Evolutionary conservation across 768 basidiomycete species (phyloP).

Genomic region (Leucocoprinus birnbaumii): DNA sequence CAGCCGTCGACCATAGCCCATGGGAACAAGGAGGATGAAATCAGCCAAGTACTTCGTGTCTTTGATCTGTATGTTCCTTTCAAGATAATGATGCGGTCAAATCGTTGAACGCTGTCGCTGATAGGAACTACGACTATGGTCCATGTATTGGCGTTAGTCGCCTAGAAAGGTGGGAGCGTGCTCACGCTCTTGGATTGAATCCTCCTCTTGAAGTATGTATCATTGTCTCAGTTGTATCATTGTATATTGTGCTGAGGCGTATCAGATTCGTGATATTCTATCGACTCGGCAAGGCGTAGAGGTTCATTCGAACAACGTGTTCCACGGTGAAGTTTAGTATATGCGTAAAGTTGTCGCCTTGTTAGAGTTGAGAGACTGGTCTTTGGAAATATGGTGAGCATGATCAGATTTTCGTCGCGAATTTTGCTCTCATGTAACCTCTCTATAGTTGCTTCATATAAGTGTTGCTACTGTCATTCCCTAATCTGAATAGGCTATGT

Average conservation of each 20-base stretch:
- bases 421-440: too few relatives aligned
- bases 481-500: too few relatives aligned
- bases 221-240: background rate
- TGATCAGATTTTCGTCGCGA: background rate
- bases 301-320: conserved; percentile 61
- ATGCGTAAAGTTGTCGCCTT: too few relatives aligned
- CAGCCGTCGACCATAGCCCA: conserved; percentile 50
- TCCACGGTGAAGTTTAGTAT: conserved; percentile 43
- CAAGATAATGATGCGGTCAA: background rate
- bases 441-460: conserved; percentile 7
- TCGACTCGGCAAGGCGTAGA: conserved; percentile 62
- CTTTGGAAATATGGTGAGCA: background rate
- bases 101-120: conserved; percentile 9
- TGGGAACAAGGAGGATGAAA: conserved; percentile 51
- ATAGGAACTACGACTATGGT: conserved; percentile 75
- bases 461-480: background rate
- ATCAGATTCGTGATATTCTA: conserved; percentile 77
- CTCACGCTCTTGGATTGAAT: conserved; percentile 69
- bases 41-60: conserved; percentile 73
- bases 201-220: conserved; percentile 72
- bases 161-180: conserved; percentile 86
- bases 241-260: background rate
- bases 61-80: conserved; percentile 64
- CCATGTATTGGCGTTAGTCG: conserved; percentile 80
- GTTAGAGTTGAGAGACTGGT: too few relatives aligned